Evolutionary conservation across 805 yeast genomes (phyloP), one percentile per base, ranked within the genome.

Genomic region (Candida schatavii): DNA sequence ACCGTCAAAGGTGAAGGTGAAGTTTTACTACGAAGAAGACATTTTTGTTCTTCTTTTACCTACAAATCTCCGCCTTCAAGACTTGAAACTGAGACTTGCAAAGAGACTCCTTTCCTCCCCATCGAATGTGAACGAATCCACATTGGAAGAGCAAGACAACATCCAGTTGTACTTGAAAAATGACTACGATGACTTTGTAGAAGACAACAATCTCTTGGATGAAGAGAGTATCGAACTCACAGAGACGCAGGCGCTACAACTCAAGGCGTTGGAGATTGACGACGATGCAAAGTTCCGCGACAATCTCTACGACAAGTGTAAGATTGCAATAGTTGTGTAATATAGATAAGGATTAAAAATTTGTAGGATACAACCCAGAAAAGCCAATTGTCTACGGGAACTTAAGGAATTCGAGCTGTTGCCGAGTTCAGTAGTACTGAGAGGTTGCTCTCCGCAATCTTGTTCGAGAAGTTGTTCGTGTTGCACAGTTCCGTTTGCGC

Each of bases 1-100:
- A 39, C 50, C 35, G 18, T 20, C 54, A 28, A 78, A 78, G 51
- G 64, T 70, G 15, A 86, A 86, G 59, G 77, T 85, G 39, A 86
- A 86, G 58, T 84, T 86, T 54, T 86, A 82, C 57, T 85, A 79
- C 54, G 82, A 81, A 44, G 93, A 85, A 53, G 95, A 86, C 56
- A 86, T 86, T 13, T 86, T 85, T 67, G 93, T 88, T 1, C 69
- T 86, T 32, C 61, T 80, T 46, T 64, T 81, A 29, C 79, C 80
- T 25, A 54, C 68, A 11, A 68, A 65, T 46, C 72, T 75, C 38
- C 64, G 76, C 3, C 57, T 77, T 35, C 66, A 61, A 26, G 84
- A 78, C 43, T 55, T 81, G 44, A 72, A 73, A 47, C 57, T 64
- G 22, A 81, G 79, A 54, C 70, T 81, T 40, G 62, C 64, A 37